Evolutionary conservation across 2,329 filamentous ascomycete species (phyloP).

Genomic region (Helicocarpus griseus): DNA sequence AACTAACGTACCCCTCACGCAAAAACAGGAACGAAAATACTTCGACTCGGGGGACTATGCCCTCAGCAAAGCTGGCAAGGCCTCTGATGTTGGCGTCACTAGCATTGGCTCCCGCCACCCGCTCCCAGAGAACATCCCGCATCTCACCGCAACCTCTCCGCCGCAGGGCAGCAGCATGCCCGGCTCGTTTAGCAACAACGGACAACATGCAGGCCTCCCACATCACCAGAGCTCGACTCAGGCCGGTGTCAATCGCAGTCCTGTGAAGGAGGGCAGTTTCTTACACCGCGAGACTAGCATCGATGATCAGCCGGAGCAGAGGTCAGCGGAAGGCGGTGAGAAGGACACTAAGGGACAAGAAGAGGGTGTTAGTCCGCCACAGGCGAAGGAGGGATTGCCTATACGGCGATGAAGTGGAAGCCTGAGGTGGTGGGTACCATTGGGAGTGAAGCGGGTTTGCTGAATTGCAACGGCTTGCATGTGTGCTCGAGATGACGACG

Average conservation of each 20-base stretch:
- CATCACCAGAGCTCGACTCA: slow-evolving; percentile 12
- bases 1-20: neutral
- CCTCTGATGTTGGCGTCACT: slow-evolving; percentile 85
- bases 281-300: slow-evolving; percentile 72
- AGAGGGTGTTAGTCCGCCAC: slow-evolving; percentile 36
- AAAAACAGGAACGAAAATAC: slow-evolving; percentile 79
- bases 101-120: slow-evolving; percentile 92
- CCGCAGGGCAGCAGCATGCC: slow-evolving; percentile 17
- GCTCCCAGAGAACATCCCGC: slow-evolving; percentile 87
- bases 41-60: slow-evolving; percentile 96
- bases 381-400: slow-evolving; percentile 47
- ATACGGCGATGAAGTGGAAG: slow-evolving; percentile 46
- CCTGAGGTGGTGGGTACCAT: neutral
- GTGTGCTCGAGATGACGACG: no score
- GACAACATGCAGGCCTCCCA: slow-evolving; percentile 20
- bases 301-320: slow-evolving; percentile 31
- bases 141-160: slow-evolving; percentile 60
- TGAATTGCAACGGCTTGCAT: neutral
- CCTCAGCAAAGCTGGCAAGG: slow-evolving; percentile 94
- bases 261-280: slow-evolving; percentile 84
- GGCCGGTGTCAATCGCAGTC: slow-evolving; percentile 50
- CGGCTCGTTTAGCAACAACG: slow-evolving; percentile 25
- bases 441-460: neutral
- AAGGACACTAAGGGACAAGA: slow-evolving; percentile 32
- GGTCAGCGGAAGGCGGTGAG: slow-evolving; percentile 42